phyloP scores from a whole-genome alignment of 805 yeast genomes.

The Candida succiphila region DNA sequence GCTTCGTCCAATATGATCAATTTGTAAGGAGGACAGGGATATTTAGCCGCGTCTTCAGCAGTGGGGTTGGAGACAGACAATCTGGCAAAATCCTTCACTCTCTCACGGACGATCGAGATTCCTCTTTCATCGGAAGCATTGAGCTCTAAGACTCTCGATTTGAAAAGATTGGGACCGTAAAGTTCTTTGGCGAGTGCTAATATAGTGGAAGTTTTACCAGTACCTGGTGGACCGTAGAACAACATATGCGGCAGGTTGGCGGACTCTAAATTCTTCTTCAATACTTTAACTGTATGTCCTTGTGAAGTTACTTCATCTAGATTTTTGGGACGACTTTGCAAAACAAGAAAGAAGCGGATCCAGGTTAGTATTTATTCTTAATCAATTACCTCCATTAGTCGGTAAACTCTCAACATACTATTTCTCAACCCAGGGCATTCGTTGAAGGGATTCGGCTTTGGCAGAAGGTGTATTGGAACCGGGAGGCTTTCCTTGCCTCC shows the following conservation, averaged over 20 bases:
- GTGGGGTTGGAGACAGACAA: slow-evolving; percentile 75
- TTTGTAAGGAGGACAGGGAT: slow-evolving; percentile 96
- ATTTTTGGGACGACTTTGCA: slow-evolving; percentile 66
- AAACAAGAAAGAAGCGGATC: slow-evolving; percentile 1
- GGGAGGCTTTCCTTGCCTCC: no score
- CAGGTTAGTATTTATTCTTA: neutral
- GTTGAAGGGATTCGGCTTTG: no score
- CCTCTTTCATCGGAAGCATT: slow-evolving; percentile 93
- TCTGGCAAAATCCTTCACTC: slow-evolving; percentile 80
- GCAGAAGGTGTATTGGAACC: no score
- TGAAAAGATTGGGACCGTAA: slow-evolving; percentile 63
- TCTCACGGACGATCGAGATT: slow-evolving; percentile 76
- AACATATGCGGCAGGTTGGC: slow-evolving; percentile 88
- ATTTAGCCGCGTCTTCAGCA: slow-evolving; percentile 52
- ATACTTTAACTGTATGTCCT: slow-evolving; percentile 75
- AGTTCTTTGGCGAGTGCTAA: slow-evolving; percentile 73
- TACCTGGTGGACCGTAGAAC: slow-evolving; percentile 91
- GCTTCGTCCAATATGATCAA: slow-evolving; percentile 91
- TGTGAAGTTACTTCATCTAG: slow-evolving; percentile 88
- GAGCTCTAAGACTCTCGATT: slow-evolving; percentile 66
- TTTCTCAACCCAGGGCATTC: slow-evolving; percentile 90
- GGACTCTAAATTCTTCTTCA: slow-evolving; percentile 67
- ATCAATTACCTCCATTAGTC: no score
- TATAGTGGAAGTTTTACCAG: slow-evolving; percentile 86
- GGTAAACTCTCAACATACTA: slow-evolving; percentile 30